Evolutionary conservation across 2,329 filamentous ascomycete species (phyloP).

Genomic region (Mycosphaerelloides madeirae): DNA sequence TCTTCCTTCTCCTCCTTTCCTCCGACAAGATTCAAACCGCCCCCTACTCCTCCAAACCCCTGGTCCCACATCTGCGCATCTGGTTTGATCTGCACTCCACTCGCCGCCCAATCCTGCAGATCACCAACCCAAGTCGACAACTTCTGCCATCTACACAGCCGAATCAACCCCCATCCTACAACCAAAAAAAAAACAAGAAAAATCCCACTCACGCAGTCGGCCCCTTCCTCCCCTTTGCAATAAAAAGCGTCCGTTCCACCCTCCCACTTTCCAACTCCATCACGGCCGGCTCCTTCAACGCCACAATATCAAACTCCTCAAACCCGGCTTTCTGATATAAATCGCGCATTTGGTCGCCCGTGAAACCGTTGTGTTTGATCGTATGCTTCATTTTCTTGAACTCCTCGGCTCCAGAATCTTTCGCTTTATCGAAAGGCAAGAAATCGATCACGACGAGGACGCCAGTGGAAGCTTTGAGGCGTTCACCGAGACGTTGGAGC

Average conservation of each 20-base stretch:
- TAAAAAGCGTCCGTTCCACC: slow-evolving; percentile 28
- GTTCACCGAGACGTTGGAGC: slow-evolving; percentile 23
- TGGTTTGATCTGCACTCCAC: background rate
- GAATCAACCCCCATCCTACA: background rate
- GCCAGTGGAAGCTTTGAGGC: slow-evolving; percentile 27
- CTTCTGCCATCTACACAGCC: slow-evolving; percentile 10
- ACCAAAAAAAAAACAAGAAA: background rate
- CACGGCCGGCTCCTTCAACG: slow-evolving; percentile 24
- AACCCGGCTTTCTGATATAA: slow-evolving; percentile 27
- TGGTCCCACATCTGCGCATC: slow-evolving; percentile 6
- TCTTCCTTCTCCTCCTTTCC: too few relatives aligned
- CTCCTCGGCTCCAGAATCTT: slow-evolving; percentile 7
- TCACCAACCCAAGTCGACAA: slow-evolving; percentile 14
- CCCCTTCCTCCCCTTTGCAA: slow-evolving; percentile 28
- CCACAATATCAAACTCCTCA: slow-evolving; percentile 29
- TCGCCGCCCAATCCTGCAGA: slow-evolving; percentile 11
- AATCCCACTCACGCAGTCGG: slow-evolving; percentile 11
- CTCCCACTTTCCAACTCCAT: slow-evolving; percentile 27
- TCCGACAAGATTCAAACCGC: too few relatives aligned
- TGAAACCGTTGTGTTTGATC: slow-evolving; percentile 34
- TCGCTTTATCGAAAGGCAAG: slow-evolving; percentile 15
- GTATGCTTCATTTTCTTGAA: slow-evolving; percentile 27
- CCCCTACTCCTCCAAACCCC: too few relatives aligned
- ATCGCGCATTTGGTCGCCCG: slow-evolving; percentile 19
- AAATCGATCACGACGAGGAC: slow-evolving; percentile 32